Evolutionary conservation across 257 asterid species (phyloP), one percentile per base, ranked within the genome.

Genomic region (Plantago elongata): DNA sequence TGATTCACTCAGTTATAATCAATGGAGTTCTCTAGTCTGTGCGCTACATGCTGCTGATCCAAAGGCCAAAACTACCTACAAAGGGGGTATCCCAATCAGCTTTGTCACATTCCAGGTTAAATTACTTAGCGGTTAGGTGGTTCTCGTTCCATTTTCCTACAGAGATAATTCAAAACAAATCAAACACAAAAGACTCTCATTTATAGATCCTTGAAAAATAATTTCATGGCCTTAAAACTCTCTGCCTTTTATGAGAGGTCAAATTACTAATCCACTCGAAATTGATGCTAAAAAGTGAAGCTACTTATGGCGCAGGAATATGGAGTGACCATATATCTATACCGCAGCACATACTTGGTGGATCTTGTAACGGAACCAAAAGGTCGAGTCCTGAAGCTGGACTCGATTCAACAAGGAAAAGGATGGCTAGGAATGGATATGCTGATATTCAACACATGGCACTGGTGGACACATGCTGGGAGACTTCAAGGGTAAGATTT

Each of bases 391-490:
- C 64, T 83, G 17, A 83, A 78, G 66, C 62, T 83, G 29, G 82
- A 83, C 51, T 83, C 83, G 5, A 83, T 78, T n/a, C 44, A 50
- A 22, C 64, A 70, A 61, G 90, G 90, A 43, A 61, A 76, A n/a
- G 75, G 74, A 12, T 81, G 90, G 90, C 65, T 10, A 68, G 84
- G 87, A 34, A 78, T 81, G 85, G 87, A 81, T 43, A 68, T 78
- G 77, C 27, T 83, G 67, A 74, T 83, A 60, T 83, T 80, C 85
- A 83, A 83, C 78, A 57, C 90, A 0, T 83, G 90, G 90, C 90
- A 83, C 59, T 78, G 90, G 90, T 83, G 90, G 90, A 56, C 76
- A 5, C 90, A 83, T 74, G 72, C 63, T 5, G 78, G 78, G 59
- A 60, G 17, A 13, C 54, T 73, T 16, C 84, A 75, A 66, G 71